Base-by-base conservation (phyloP, 768 basidiomycete genomes). In the Tremella mesenterica region DNA sequence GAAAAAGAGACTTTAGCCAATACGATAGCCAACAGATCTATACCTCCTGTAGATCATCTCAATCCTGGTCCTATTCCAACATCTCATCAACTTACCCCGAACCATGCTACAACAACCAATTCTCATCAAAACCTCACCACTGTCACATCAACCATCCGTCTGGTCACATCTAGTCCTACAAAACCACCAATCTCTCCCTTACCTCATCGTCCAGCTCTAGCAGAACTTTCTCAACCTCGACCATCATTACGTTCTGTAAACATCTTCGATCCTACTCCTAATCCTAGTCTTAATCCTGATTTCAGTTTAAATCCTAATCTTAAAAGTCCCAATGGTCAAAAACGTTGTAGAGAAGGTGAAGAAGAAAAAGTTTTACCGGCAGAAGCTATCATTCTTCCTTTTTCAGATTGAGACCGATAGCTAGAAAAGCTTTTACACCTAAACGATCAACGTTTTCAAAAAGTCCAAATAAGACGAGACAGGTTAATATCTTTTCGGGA, bases 1-100 rank as follows among this genome's bases (percentile, higher is more conserved):
- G 48, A 48, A 12, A 50, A 30, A 31, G 44, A 61, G 48, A 59
- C 65, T n/a, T 59, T 55, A 14, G 30, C 43, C 25, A 63, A 60
- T 41, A 63, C 64, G 34, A 28, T 39, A 28, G 31, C 49, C n/a
- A 50, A 50, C 34, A 36, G 29, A 31, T n/a, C 34, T 8, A 50
- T 50, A 9, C 21, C 47, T 13, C 18, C 48, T 12, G 16, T 31
- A 34, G 13, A 20, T 4, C 44, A 44, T 39, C 48, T 49, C 14
- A 48, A 48, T 28, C 43, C 54, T 16, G 4, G 8, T 41, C 39
- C 54, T 50, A n/a, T 48, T 2, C 52, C 52, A 4, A 34, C 44
- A 3, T n/a, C 53, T 4, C 16, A n/a, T n/a, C n/a, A n/a, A n/a
- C n/a, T n/a, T n/a, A n/a, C n/a, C n/a, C n/a, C n/a, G n/a, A n/a